Conservation (phyloP, 495 filamentous ascomycete species). For the Amorphotheca resinae region DNA sequence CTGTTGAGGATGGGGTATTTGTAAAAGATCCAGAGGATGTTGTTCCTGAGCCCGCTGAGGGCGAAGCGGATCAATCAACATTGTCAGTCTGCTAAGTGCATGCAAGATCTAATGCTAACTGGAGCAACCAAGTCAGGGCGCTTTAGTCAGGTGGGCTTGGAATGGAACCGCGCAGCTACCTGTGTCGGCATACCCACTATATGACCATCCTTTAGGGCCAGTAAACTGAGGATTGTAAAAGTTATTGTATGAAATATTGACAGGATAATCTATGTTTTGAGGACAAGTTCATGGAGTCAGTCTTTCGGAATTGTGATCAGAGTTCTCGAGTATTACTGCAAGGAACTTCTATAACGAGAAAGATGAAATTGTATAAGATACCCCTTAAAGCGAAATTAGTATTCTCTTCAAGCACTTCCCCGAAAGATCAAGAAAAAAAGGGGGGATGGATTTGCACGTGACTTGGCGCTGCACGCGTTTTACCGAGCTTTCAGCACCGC, state of each 20-base stretch:
- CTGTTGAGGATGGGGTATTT: slow-evolving; percentile 29
- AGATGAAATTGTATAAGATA: too few relatives aligned
- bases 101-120: slow-evolving; percentile 1
- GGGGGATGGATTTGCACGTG: not conserved
- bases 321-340: too few relatives aligned
- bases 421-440: not conserved
- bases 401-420: not conserved
- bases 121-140: slow-evolving; percentile 7
- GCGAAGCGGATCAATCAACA: slow-evolving; percentile 16
- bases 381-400: not conserved
- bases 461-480: too few relatives aligned
- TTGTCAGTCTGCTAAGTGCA: slow-evolving; percentile 17
- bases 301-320: too few relatives aligned
- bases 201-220: slow-evolving; percentile 1
- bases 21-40: slow-evolving; percentile 15
- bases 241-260: not conserved
- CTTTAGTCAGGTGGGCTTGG: slow-evolving; percentile 15
- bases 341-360: too few relatives aligned
- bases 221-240: not conserved
- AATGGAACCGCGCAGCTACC: slow-evolving; percentile 16
- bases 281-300: too few relatives aligned
- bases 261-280: too few relatives aligned
- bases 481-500: not conserved
- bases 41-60: slow-evolving; percentile 3
- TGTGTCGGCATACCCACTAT: slow-evolving; percentile 14